These are phyloP conservation scores for Dysphania ambrosioides DNA, from an alignment of 148 eudicot genomes.

Conservation along the genomic window DNA sequence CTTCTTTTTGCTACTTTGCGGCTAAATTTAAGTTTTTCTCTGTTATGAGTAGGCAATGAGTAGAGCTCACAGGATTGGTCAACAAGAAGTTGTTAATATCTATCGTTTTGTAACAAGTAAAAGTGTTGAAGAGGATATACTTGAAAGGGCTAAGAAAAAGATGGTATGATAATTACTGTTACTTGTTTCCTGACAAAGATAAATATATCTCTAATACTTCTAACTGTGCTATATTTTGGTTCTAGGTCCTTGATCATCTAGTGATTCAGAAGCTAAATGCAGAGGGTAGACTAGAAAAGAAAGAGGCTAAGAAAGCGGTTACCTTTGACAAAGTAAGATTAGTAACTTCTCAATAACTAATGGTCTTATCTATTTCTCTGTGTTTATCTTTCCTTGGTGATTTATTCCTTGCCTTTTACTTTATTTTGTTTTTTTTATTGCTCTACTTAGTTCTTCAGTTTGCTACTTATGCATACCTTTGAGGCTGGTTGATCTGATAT, in stretches of 20 bases:
- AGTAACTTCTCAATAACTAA: neutral
- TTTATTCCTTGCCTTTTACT: neutral
- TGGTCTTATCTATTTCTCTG: neutral
- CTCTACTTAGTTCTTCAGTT: neutral
- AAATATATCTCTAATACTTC: neutral
- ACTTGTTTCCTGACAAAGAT: neutral
- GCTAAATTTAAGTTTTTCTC: neutral
- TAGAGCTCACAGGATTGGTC: slow-evolving; percentile 99
- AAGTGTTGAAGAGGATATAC: slow-evolving; percentile 98
- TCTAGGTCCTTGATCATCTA: slow-evolving; percentile 92
- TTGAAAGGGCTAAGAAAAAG: slow-evolving; percentile 98
- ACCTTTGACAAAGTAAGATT: slow-evolving; percentile 78
- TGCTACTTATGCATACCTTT: neutral
- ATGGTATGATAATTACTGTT: slow-evolving; percentile 53
- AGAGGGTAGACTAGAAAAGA: slow-evolving; percentile 93
- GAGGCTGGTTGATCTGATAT: slow-evolving; percentile 5
- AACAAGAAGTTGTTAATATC: slow-evolving; percentile 98
- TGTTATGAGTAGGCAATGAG: slow-evolving; percentile 75
- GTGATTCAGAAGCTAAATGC: slow-evolving; percentile 98
- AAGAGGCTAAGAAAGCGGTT: slow-evolving; percentile 86
- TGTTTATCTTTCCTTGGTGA: neutral
- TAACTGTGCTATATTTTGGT: slow-evolving; percentile 7
- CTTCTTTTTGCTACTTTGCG: neutral
- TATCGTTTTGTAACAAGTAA: slow-evolving; percentile 97
- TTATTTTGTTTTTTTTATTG: neutral